These are phyloP conservation scores for Chenopodium berlandieri DNA, from an alignment of 148 eudicot species.

Conservation along the genomic window DNA sequence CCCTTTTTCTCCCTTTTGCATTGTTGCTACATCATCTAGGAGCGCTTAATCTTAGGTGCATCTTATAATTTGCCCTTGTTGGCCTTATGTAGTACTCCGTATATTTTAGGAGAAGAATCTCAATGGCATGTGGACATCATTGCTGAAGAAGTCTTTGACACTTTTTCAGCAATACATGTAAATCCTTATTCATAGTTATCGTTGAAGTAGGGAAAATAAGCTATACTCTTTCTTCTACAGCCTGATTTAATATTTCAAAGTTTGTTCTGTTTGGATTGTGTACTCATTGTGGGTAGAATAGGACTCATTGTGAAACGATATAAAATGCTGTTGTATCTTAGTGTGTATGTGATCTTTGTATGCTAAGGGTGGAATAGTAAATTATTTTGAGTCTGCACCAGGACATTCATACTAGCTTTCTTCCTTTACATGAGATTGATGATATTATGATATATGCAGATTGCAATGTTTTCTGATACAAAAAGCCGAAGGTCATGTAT, in stretches of 20 bases:
- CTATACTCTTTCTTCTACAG: no score
- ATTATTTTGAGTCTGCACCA: not conserved
- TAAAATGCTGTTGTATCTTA: no score
- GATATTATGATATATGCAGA: slow-evolving; percentile 28
- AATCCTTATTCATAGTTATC: no score
- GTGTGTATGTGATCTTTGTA: no score
- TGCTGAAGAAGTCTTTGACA: no score
- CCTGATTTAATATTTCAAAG: no score
- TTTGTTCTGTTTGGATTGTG: not conserved
- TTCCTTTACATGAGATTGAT: not conserved
- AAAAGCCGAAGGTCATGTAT: slow-evolving; percentile 44
- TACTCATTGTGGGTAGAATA: not conserved
- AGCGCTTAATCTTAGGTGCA: not conserved
- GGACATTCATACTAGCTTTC: not conserved
- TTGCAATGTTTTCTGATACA: slow-evolving; percentile 27
- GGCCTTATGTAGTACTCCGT: no score
- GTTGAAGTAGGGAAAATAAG: no score
- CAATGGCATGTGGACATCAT: no score
- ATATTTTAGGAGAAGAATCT: not conserved
- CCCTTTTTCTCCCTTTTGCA: not conserved
- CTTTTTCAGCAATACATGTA: no score
- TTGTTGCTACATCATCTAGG: not conserved
- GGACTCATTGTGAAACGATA: not conserved
- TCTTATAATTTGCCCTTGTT: not conserved
- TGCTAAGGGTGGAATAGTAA: not conserved